These are phyloP conservation scores for Lactarius sp. DNA, from an alignment of 768 basidiomycete species.

Conservation along the genomic window DNA sequence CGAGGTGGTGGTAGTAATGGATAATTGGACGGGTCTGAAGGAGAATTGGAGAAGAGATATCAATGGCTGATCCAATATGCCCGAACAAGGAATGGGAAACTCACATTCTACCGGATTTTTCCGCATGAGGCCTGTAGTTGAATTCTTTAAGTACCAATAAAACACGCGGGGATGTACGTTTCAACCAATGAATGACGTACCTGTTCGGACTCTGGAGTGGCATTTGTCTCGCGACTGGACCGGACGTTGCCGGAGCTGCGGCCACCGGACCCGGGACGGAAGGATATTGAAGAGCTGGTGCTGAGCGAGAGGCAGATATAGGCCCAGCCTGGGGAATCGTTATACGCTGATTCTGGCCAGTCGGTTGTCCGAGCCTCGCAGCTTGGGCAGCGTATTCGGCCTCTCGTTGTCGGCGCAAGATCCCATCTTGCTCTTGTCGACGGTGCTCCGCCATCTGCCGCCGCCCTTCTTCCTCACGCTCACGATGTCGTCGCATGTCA, in stretches of 20 bases:
- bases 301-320: background rate
- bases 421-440: constrained; percentile 52
- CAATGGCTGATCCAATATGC: background rate
- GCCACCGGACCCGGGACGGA: background rate
- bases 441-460: constrained; percentile 40
- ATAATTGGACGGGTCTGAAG: constrained; percentile 33
- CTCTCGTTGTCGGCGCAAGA: constrained; percentile 54
- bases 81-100: constrained; percentile 15
- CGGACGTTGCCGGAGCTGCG: constrained; percentile 4
- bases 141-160: constrained; percentile 43
- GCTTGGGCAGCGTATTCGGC: constrained; percentile 31
- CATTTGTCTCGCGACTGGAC: constrained; percentile 32
- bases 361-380: constrained; percentile 26
- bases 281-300: constrained; percentile 4
- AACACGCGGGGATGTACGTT: background rate
- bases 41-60: background rate
- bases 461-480: constrained; percentile 30
- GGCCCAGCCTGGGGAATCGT: constrained; percentile 29
- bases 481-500: constrained; percentile 27
- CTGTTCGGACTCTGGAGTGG: constrained; percentile 61
- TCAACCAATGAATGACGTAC: constrained; percentile 12
- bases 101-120: constrained; percentile 25
- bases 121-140: constrained; percentile 39
- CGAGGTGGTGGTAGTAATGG: constrained; percentile 69
- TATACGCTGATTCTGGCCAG: constrained; percentile 36